phyloP scores from a whole-genome alignment of 495 filamentous ascomycete species.

The Penicillium lividum region DNA sequence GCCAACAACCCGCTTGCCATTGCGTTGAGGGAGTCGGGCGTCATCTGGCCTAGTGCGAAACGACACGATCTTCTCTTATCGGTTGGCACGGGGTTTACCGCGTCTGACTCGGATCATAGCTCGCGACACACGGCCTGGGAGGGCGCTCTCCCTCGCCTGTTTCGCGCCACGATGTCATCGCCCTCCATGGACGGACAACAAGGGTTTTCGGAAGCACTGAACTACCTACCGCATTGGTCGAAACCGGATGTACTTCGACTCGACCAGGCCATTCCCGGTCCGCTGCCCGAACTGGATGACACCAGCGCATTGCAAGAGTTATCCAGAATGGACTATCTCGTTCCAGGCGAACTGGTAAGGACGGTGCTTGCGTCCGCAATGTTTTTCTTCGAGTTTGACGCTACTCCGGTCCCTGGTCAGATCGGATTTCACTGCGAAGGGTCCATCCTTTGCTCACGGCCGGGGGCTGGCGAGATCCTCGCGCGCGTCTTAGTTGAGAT shows the following conservation, averaged over 20 bases:
- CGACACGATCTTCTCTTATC: conserved; percentile 33
- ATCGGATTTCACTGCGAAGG: conserved; percentile 13
- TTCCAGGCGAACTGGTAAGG: conserved; percentile 2
- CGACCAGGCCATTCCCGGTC: not conserved
- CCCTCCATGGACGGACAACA: conserved; percentile 25
- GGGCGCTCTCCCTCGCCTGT: conserved; percentile 14
- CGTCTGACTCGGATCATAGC: not conserved
- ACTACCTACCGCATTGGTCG: conserved; percentile 10
- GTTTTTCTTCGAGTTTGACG: conserved; percentile 26
- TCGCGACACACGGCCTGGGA: not conserved
- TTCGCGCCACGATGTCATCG: conserved; percentile 19
- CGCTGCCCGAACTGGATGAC: conserved; percentile 1
- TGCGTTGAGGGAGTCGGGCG: conserved; percentile 27
- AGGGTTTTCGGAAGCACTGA: conserved; percentile 23
- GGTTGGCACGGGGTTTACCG: conserved; percentile 31
- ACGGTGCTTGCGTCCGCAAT: conserved; percentile 7
- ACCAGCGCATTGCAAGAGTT: not conserved
- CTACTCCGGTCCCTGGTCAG: conserved; percentile 5
- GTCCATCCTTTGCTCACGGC: conserved; percentile 14
- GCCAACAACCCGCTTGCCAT: conserved; percentile 34
- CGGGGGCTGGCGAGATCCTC: not conserved
- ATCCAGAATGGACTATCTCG: not conserved
- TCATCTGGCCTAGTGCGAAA: conserved; percentile 29
- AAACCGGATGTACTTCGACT: conserved; percentile 2
- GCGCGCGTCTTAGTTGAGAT: not conserved